A percentile compares a stretch with the other conserved stretches of the same genome.
These are phyloP conservation scores for Nicotiana paniculata DNA, from an alignment of 257 asterid species.

Conservation along the genomic window DNA sequence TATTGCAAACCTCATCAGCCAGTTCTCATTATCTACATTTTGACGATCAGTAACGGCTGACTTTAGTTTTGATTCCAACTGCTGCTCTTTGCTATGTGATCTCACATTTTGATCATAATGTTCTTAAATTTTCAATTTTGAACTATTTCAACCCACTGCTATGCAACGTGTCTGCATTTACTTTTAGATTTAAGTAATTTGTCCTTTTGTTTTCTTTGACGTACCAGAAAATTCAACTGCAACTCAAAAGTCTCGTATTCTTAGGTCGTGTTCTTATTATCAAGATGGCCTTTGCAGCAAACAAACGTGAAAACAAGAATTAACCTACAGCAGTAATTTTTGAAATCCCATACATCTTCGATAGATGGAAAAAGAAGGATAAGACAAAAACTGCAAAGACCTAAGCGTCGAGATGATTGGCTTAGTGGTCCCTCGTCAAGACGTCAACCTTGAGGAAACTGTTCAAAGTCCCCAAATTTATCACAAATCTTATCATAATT, in stretches of 20 bases:
- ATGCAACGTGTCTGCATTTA: background rate
- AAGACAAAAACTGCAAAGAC: background rate
- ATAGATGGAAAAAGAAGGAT: background rate
- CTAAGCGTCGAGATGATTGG: background rate
- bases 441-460: background rate
- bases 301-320: background rate
- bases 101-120: background rate
- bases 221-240: background rate
- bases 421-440: background rate
- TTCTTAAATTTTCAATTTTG: background rate
- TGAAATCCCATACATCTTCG: background rate
- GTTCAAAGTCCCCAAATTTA: background rate
- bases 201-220: background rate
- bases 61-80: background rate
- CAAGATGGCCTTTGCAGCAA: background rate
- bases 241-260: background rate
- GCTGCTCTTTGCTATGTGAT: background rate
- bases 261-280: background rate
- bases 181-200: background rate
- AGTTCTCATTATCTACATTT: background rate
- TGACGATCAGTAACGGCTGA: too few relatives aligned
- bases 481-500: too few relatives aligned
- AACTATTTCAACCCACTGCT: background rate
- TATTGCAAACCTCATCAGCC: background rate
- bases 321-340: background rate